phyloP scores from a whole-genome alignment of 352 stramenopile genomes.

The Phytophthora idaei region DNA sequence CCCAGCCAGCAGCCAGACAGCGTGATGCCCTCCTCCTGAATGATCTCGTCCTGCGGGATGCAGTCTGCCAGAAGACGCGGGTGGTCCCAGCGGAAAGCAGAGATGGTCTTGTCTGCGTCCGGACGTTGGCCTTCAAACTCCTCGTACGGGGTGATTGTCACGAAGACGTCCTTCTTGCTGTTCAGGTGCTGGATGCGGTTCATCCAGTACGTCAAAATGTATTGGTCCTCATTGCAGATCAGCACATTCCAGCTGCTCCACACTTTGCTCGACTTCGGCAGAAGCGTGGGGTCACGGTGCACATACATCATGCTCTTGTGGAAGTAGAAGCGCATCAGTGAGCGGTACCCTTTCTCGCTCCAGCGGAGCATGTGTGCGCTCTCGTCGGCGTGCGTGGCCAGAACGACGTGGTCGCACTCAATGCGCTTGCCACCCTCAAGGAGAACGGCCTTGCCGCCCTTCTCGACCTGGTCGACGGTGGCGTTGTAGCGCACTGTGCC shows the following conservation, averaged over 20 bases:
- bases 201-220: conserved; percentile 91
- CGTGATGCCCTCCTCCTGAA: conserved; percentile 83
- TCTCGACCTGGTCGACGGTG: conserved; percentile 66
- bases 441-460: conserved; percentile 81
- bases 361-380: conserved; percentile 75
- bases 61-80: conserved; percentile 83
- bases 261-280: conserved; percentile 74
- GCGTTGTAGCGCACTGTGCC: conserved; percentile 82
- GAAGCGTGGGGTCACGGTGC: conserved; percentile 75
- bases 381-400: conserved; percentile 82
- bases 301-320: conserved; percentile 92
- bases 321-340: conserved; percentile 82
- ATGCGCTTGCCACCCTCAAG: conserved; percentile 74
- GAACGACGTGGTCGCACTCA: conserved; percentile 85
- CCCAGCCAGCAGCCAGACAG: conserved; percentile 84
- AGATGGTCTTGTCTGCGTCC: conserved; percentile 56
- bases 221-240: conserved; percentile 84
- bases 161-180: conserved; percentile 86
- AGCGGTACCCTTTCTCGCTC: conserved; percentile 65
- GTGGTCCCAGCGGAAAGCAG: conserved; percentile 88
- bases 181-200: conserved; percentile 89
- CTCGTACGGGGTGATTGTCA: conserved; percentile 82
- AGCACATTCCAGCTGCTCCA: conserved; percentile 89
- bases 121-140: conserved; percentile 73
- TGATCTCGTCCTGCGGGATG: conserved; percentile 83